Evolutionary conservation across 1,284 basidiomycete species (phyloP).

Genomic region (Cystobasidiaceae sp.): DNA sequence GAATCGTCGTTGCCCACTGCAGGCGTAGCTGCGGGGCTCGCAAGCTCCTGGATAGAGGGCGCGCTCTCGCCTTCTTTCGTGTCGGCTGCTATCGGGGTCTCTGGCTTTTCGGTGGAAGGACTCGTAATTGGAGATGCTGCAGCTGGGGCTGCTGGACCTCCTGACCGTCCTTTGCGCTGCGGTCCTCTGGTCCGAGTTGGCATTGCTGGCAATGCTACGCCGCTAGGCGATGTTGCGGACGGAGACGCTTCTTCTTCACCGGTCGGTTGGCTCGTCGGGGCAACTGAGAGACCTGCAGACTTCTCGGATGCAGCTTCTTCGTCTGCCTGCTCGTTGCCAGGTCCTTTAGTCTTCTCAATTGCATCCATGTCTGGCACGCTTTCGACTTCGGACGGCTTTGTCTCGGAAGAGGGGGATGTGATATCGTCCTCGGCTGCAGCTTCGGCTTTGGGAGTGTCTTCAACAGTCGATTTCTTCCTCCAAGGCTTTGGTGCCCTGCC

Average conservation of each 20-base stretch:
- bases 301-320: slow-evolving; percentile 36
- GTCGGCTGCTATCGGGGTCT: slow-evolving; percentile 9
- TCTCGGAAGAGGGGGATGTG: background rate
- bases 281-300: background rate
- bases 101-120: slow-evolving; percentile 20
- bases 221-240: background rate
- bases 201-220: slow-evolving; percentile 36
- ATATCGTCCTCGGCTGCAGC: background rate
- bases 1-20: background rate
- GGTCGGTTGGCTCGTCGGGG: no score
- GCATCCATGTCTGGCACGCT: no score
- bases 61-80: slow-evolving; percentile 31
- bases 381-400: no score
- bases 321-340: slow-evolving; percentile 3
- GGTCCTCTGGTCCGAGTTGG: slow-evolving; percentile 39
- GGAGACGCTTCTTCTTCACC: background rate
- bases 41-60: slow-evolving; percentile 33
- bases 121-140: slow-evolving; percentile 32
- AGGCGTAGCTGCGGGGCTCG: slow-evolving; percentile 22
- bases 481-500: slow-evolving; percentile 57
- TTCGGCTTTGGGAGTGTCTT: background rate
- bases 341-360: no score
- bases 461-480: slow-evolving; percentile 48
- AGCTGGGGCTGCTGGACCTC: slow-evolving; percentile 33
- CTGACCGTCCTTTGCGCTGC: slow-evolving; percentile 30